These are phyloP conservation scores for Termitomyces sp. DNA, from an alignment of 768 basidiomycete species.

Conservation along the genomic window DNA sequence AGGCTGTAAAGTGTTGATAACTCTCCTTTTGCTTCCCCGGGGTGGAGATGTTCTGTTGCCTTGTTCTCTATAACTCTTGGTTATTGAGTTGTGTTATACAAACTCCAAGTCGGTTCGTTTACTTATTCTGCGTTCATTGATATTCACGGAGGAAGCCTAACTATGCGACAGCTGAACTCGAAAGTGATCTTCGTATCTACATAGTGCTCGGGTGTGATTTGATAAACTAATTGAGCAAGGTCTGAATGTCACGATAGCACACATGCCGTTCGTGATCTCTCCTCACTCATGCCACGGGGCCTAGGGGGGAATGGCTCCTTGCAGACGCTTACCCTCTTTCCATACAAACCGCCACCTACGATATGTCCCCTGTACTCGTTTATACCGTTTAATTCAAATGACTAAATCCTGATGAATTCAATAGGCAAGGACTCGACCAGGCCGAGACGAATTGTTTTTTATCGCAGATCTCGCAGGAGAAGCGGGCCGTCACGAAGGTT, in stretches of 20 bases:
- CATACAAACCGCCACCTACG: background rate
- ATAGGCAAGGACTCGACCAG: constrained; percentile 13
- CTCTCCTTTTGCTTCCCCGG: too few species aligned
- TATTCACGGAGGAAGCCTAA: too few species aligned
- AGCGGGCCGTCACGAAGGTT: constrained; percentile 87
- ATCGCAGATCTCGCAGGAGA: constrained; percentile 84
- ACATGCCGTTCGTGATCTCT: background rate
- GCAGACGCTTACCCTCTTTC: background rate
- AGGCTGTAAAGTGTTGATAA: too few species aligned
- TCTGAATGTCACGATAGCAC: background rate
- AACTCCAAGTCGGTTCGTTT: too few species aligned
- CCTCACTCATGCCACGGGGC: constrained; percentile 7
- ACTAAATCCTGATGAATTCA: background rate
- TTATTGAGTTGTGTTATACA: too few species aligned
- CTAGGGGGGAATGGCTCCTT: background rate
- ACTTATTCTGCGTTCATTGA: too few species aligned
- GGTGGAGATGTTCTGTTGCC: too few species aligned
- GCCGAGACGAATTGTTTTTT: constrained; percentile 38
- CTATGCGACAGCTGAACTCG: background rate
- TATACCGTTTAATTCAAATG: background rate
- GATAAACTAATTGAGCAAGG: constrained; percentile 4
- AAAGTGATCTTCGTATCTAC: background rate
- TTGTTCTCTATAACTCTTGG: too few species aligned
- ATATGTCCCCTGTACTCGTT: constrained; percentile 8
- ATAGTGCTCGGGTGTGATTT: constrained; percentile 4